Evolutionary conservation across 83 land plant genomes (phyloP), one percentile per base, ranked within the genome.

Genomic region (Diphasiastrum complanatum): DNA sequence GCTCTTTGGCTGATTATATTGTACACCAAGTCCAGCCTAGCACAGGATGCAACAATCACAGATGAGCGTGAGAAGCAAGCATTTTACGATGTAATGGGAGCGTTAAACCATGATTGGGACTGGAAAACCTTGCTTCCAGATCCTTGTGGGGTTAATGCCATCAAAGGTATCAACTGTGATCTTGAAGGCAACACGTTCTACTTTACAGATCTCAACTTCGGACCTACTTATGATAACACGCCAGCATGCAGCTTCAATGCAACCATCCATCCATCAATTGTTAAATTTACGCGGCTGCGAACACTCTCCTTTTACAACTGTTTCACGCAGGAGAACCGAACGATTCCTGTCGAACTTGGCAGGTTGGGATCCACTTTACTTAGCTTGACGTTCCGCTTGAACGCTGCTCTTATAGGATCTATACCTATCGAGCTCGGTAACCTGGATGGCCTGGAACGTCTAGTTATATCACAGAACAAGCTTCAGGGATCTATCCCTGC

Each of bases 51-150:
- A 2, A 50, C 43, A 24, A 28, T n/a, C 4, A 63, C 54, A 0
- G 28, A 63, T 47, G 54, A 30, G 1, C 18, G 19, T 0, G 65
- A 63, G 19, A 14, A 37, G 65, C 23, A 48, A 16, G 65, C 54
- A 5, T 31, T 63, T 14, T 48, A 29, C 61, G 54, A 63, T 30
- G 16, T 50, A 20, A 63, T 63, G 65, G 2, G 6, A 25, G 12
- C 65, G 0, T 19, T 63, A 10, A 63, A 63, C 65, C 46, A 16
- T 33, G 65, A 63, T 0, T 63, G 27, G 32, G 65, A 63, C 54
- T 63, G 65, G 65, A 20, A 10, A 2, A 2, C 23, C 0, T 14
- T 10, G n/a, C 28, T 46, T 23, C 57, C 65, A 33, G 65, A 63
- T 48, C 65, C 65, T 0, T 63, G 65, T 32, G n/a, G n/a, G n/a